These are phyloP conservation scores for Carex scoparia DNA, from an alignment of 176 grass and related monocot species.

Conservation along the genomic window DNA sequence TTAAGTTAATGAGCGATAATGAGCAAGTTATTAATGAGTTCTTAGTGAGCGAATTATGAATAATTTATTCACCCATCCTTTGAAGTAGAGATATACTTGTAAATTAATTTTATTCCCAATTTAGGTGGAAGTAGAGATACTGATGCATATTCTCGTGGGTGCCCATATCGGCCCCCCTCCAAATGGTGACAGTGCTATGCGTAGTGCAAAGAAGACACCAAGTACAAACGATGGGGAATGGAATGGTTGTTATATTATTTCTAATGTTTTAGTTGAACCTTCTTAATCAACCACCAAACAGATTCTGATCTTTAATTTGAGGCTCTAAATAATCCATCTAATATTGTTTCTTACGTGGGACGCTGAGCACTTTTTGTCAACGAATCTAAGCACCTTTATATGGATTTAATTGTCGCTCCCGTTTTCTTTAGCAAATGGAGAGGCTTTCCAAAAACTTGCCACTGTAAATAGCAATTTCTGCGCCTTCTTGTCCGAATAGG, in stretches of 20 bases:
- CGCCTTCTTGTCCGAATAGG: background rate
- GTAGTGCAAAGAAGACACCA: background rate
- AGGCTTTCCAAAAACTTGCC: too few species aligned
- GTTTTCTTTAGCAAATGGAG: background rate
- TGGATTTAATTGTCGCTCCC: background rate
- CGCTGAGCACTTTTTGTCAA: slow-evolving; percentile 8
- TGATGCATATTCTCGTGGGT: background rate
- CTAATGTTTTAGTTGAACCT: slow-evolving; percentile 21
- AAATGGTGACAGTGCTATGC: background rate
- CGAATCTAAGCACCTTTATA: background rate
- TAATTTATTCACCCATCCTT: too few species aligned
- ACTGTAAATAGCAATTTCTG: background rate
- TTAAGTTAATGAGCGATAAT: too few species aligned
- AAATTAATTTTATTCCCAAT: too few species aligned
- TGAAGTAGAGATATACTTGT: too few species aligned
- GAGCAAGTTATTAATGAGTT: too few species aligned
- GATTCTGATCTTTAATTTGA: slow-evolving; percentile 21
- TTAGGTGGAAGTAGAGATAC: background rate
- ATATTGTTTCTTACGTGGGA: slow-evolving; percentile 11
- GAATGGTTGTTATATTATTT: background rate
- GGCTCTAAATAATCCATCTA: slow-evolving; percentile 15
- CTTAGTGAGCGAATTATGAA: too few species aligned
- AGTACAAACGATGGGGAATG: background rate
- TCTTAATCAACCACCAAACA: slow-evolving; percentile 27
- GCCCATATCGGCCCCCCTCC: background rate